Evolutionary conservation across 129 eudicot genomes (phyloP), one percentile per base, ranked within the genome.

Genomic region (Flaveria brownii): DNA sequence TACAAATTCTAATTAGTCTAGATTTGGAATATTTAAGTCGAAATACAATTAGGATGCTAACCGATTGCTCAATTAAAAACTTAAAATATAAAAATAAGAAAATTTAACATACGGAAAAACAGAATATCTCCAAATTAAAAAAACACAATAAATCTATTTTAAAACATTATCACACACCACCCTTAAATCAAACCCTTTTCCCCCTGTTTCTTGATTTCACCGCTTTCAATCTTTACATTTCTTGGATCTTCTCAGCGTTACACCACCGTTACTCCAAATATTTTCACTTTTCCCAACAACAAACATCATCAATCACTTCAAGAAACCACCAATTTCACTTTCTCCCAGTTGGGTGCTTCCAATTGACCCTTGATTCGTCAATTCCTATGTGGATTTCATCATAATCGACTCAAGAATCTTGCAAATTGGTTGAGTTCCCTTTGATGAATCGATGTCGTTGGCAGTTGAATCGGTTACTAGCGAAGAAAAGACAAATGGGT

Each of bases 391-490:
- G 50, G 60, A 72, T 78, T 36, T 67, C 20, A 71, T 49, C 82
- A 71, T 22, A 51, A 61, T 54, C 55, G 9, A 52, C 59, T 72
- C 36, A 59, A 78, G 71, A 47, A 33, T 70, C 76, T 70, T 18
- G 57, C 16, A 13, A 16, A 20, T 59, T 71, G 18, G 30, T 50
- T 52, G 12, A 18, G 20, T 43, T 18, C 77, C 43, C 18, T 33
- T 70, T 78, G 59, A 46, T 42, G 81, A 68, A 56, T 23, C 74
- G 64, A 79, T 82, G 88, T 85, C 86, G 69, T 73, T 78, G 65
- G 76, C 73, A 59, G 74, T 76, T 18, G 80, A 83, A 77, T 75
- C 85, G 73, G 84, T 62, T 79, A 51, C 87, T 25, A 76, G 82
- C 20, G 78, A 87, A n/a, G 82, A 59, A 70, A 76, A 72, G 9